Percentiles rank a stretch among this genome's conserved stretches.
Evolutionary conservation across 805 yeast species (phyloP).

Genomic region (Schizosaccharomyces cryophilus): DNA sequence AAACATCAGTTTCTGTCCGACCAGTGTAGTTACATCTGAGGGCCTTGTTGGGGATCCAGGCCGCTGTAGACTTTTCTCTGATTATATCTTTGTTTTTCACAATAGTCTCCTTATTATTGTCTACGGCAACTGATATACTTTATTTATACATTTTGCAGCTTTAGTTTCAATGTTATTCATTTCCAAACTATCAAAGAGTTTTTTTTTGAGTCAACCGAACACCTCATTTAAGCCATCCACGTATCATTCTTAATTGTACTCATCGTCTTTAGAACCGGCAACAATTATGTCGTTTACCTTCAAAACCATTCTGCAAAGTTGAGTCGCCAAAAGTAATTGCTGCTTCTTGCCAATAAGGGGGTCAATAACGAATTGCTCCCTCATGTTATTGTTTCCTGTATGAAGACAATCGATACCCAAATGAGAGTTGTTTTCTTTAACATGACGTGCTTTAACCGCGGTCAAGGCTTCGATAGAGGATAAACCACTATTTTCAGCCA

Average conservation of each 20-base stretch:
- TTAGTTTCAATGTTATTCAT: too few species aligned
- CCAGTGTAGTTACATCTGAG: too few species aligned
- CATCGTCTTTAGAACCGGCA: slow-evolving; percentile 47
- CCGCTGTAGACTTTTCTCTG: too few species aligned
- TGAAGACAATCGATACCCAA: slow-evolving; percentile 91
- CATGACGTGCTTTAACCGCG: slow-evolving; percentile 59
- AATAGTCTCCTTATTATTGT: too few species aligned
- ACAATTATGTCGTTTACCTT: slow-evolving; percentile 92
- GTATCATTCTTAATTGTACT: slow-evolving; percentile 3
- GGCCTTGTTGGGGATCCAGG: too few species aligned
- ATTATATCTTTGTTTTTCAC: too few species aligned
- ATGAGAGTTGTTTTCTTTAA: slow-evolving; percentile 25
- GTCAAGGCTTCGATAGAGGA: slow-evolving; percentile 82
- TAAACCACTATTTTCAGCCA: slow-evolving; percentile 92
- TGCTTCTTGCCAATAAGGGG: slow-evolving; percentile 95
- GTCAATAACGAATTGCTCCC: slow-evolving; percentile 78
- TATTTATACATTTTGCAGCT: too few species aligned
- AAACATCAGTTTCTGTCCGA: too few species aligned
- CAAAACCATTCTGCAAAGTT: slow-evolving; percentile 87
- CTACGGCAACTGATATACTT: too few species aligned
- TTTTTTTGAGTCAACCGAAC: too few species aligned
- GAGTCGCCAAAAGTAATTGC: slow-evolving; percentile 86
- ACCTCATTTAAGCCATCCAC: too few species aligned
- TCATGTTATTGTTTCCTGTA: slow-evolving; percentile 74
- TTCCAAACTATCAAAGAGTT: too few species aligned